Evolutionary conservation across 495 filamentous ascomycete species (phyloP), one percentile per base, ranked within the genome.

Genomic region (Aspergillus hancockii): DNA sequence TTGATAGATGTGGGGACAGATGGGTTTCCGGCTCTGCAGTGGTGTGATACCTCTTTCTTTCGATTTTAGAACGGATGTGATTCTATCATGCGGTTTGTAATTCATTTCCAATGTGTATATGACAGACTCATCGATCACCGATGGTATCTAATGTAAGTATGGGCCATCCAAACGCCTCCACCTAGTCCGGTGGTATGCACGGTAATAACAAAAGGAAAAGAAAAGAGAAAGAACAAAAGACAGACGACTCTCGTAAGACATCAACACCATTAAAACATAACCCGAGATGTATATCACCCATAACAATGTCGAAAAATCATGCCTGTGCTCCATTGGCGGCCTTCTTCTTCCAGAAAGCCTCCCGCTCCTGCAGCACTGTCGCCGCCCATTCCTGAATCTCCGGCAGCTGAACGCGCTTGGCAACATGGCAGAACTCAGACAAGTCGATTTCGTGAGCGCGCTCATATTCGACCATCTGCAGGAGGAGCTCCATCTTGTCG

Each of bases 401-500:
- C 9, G 84, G 82, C 60, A 93, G 74, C 62, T 82, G 81, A 58
- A 98, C 87, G 54, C 79, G 81, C n/a, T 66, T 74, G 38, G 88
- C 85, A 50, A 96, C 94, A 57, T 84, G 84, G 22, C 84, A 72
- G 66, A 98, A 98, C 74, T 98, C 94, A 23, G 86, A 81, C 45
- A 98, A 77, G 71, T 97, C 91, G 54, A 90, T 70, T 34, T 86
- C 71, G 28, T 83, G 74, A 13, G 79, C 75, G 64, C 88, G 90
- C 83, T 98, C 94, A 70, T 98, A 98, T 71, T 98, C 94, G 21
- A 97, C 79, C 88, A 96, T 97, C 78, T 98, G 94, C 69, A 94
- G 73, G 47, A 98, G 71, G 38, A 98, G 76, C 76, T 98, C 94
- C 70, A 98, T 86, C 81, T 97, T 97, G 72, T 98, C 94, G 55